Base-by-base conservation (phyloP, 768 basidiomycete genomes). In the Coprinopsis cinerea region DNA sequence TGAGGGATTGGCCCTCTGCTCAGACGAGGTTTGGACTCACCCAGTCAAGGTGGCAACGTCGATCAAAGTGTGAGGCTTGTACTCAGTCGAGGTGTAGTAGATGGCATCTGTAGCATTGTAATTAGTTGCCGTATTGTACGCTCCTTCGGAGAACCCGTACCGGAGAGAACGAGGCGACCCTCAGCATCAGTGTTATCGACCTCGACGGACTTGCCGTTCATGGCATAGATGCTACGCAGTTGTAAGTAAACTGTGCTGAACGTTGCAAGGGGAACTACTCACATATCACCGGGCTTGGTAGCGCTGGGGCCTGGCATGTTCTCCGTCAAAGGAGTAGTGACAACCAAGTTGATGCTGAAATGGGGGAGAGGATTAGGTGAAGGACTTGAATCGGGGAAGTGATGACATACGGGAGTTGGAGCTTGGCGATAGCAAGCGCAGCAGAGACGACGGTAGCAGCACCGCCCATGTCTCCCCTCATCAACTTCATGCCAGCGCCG, bases 401-500 rank as follows among this genome's bases (percentile, higher is more conserved):
- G 26, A 26, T 5, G 0, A 73, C 82, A 9, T 61, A 88, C 85
- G 88, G 89, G n/a, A 93, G 66, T 55, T 79, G 69, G 35, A 93
- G 78, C 64, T 88, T 81, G 6, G 91, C 89, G 55, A 92, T 85
- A 6, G 88, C 90, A 55, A 85, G 69, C 2, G 84, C 77, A 6
- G 89, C 72, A 1, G 84, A 74, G 37, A 83, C 77, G 13, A 92
- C 86, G 1, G 85, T 74, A 1, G 91, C 90, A 3, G 91, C 91
- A 47, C 89, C 89, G 53, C 89, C 92, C 91, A 92, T 92, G 59
- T 92, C 90, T 1, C 76, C 90, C 34, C 88, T 79, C 88, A 91
- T 90, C 3, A 79, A 65, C 63, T 90, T 89, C 89, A 91, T 92
- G 49, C 70, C 77, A 85, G 75, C 74, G 27, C 74, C 61, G n/a